Base-by-base conservation (phyloP, 352 stramenopile genomes). In the Globisporangium spinosum region DNA sequence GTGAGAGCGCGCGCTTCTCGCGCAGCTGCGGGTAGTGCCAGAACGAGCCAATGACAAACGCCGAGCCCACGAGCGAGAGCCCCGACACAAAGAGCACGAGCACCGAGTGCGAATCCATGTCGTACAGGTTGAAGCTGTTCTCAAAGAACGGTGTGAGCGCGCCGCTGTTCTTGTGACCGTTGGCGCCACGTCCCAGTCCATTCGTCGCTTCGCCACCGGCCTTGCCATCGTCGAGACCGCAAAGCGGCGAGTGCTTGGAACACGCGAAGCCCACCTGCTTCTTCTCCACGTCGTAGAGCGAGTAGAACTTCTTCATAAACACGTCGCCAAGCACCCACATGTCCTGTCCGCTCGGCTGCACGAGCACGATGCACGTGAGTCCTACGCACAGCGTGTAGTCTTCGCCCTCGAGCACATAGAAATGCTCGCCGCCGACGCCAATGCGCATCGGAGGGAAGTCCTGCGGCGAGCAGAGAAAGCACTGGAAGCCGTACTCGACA, bases 321-420 rank as follows among this genome's bases (percentile, higher is more conserved):
- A 98, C 89, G 58, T 98, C 95, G 25, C 95, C 97, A 32, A 99
- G 89, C 72, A 99, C 98, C 96, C 96, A 99, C 69, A 98, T 90
- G 47, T 94, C 83, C 64, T 92, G 86, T 0, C 86, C 84, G 56
- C 83, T 91, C 5, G 85, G 82, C 59, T 94, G 86, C 47, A 91
- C 79, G 32, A 94, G 64, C 54, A 92, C 69, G 12, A 94, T 89
- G 56, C 85, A 93, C 53, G 85, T 93, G 20, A 87, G 60, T 12
- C 83, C 86, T n/a, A 94, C 80, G 34, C 86, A 94, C 0, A 94
- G 74, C 23, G 86, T 90, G 71, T 94, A 94, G 71, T 94, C 86
- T 0, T 67, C 56, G 49, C 85, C 83, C 53, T 89, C 72, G 13
- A 94, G 62, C 2, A 87, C 73, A 67, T 91, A 94, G 45, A 82